Evolutionary conservation across 345 rosid species (phyloP), one percentile per base, ranked within the genome.

Genomic region (Geranium brycei): DNA sequence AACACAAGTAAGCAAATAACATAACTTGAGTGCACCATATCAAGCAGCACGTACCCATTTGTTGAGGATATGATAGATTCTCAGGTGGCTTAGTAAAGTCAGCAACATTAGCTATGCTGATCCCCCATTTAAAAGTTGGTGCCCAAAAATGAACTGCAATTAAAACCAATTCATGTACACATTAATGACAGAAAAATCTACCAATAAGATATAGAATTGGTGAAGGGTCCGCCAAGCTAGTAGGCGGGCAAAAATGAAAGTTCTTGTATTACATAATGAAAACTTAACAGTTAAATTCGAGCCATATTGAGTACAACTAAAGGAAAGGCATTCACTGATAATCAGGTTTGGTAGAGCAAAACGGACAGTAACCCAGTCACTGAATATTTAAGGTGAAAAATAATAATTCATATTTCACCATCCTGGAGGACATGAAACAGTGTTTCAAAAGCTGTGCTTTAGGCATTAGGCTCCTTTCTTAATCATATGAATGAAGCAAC

Each of bases 61-160:
- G 97, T 72, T 90, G 97, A 70, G 95, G 95, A 68, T 87, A 87
- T 18, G 97, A 91, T 66, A 91, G 83, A 4, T 87, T 84, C 61
- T 91, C 97, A 0, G 95, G 88, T 13, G 89, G 96, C 73, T 88
- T 86, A 41, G 87, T 13, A 62, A 85, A 91, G 78, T 91, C 97
- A 0, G 90, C 97, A 63, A 91, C 19, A 69, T 88, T 91, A 58
- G 96, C 97, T 38, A 86, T 82, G 78, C 89, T 88, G 74, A 91
- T 88, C 38, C 96, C 96, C 97, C 97, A 88, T 70, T 91, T 91
- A 62, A 91, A 91, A 2, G 96, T 86, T 2, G 97, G 97, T 4
- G 95, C 97, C 95, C 96, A 91, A 68, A 91, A 91, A 73, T 88
- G 96, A 81, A 92, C 98, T 90, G 87, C 69, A 62, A 35, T 35